Evolutionary conservation across 352 stramenopile species (phyloP), one percentile per base, ranked within the genome.

Genomic region (Phytophthora fragariaefolia): DNA sequence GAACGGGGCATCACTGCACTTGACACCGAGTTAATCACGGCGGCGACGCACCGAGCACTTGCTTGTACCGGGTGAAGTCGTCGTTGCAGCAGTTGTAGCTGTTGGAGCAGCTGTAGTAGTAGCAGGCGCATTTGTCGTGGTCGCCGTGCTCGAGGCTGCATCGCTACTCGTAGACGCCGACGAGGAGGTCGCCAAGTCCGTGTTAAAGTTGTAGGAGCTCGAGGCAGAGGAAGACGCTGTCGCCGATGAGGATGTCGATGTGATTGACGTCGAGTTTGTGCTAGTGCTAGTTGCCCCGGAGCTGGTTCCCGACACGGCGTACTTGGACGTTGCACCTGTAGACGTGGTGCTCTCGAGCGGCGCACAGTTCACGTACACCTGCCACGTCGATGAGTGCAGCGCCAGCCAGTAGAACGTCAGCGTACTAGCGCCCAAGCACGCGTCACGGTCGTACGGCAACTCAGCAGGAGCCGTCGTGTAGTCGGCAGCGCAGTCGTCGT

Each of bases 361-460:
- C 15, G 69, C 76, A 32, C 76, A 87, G 65, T 85, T 81, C 17
- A 64, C 83, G 57, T 77, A 85, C 40, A 83, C 69, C 49, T 87
- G 76, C 79, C 79, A 87, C 47, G 65, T 52, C 1, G 69, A 62
- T 0, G 53, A 55, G 71, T 87, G 79, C 24, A 87, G 49, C 6
- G 79, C 79, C 23, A 87, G 30, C 76, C 76, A 85, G 52, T 71
- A 66, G 0, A 66, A 23, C 7, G 63, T 70, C 9, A 87, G 64
- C 62, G 75, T 75, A 27, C 66, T 74, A 23, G 68, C 63, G 24
- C 73, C 73, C 17, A 69, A 56, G 24, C 79, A 87, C 22, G 71
- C 70, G 4, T 66, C 50, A 58, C 73, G 76, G 42, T 87, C 71
- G 60, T 83, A 85, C 32, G 70, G 73, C 26, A 87, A 68, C 18